Conservation (phyloP, 1,284 basidiomycete species). For the Ustilago loliicola region DNA sequence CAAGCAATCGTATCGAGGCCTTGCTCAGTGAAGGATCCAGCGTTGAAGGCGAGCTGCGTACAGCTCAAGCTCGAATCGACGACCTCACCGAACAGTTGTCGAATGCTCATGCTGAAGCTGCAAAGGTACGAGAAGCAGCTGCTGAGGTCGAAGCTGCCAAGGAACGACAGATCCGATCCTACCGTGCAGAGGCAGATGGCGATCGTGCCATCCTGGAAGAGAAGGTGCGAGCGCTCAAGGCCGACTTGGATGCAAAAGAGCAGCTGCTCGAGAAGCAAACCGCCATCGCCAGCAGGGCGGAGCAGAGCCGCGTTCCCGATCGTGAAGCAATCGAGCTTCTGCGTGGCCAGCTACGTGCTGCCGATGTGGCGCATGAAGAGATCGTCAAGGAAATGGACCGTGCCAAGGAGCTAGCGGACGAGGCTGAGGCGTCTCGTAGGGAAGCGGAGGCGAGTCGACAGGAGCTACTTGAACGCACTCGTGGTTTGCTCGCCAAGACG, state of each 20-base stretch:
- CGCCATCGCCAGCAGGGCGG: conserved; percentile 21
- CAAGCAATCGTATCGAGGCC: conserved; percentile 60
- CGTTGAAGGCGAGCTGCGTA: conserved; percentile 56
- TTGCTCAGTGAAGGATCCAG: conserved; percentile 62
- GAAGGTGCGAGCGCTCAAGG: conserved; percentile 53
- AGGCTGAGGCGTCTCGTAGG: conserved; percentile 51
- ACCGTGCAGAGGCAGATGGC: conserved; percentile 64
- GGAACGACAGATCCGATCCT: conserved; percentile 57
- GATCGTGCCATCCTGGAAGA: conserved; percentile 67
- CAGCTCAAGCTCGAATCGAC: conserved; percentile 60
- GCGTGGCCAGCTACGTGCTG: conserved; percentile 62
- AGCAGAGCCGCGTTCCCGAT: conserved; percentile 40
- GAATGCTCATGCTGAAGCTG: conserved; percentile 51
- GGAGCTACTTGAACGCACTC: conserved; percentile 45
- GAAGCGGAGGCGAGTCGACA: conserved; percentile 54
- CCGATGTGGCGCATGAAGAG: conserved; percentile 62
- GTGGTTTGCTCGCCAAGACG: conserved; percentile 45
- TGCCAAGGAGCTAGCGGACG: conserved; percentile 50
- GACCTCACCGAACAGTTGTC: conserved; percentile 60
- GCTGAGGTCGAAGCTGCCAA: conserved; percentile 56
- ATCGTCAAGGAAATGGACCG: conserved; percentile 59
- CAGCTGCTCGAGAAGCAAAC: conserved; percentile 43
- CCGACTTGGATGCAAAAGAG: conserved; percentile 45
- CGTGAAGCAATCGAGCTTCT: conserved; percentile 53
- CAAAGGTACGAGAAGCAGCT: conserved; percentile 52